Base-by-base conservation (phyloP, 768 basidiomycete species). In the Tylopilus cervinicoccineus region DNA sequence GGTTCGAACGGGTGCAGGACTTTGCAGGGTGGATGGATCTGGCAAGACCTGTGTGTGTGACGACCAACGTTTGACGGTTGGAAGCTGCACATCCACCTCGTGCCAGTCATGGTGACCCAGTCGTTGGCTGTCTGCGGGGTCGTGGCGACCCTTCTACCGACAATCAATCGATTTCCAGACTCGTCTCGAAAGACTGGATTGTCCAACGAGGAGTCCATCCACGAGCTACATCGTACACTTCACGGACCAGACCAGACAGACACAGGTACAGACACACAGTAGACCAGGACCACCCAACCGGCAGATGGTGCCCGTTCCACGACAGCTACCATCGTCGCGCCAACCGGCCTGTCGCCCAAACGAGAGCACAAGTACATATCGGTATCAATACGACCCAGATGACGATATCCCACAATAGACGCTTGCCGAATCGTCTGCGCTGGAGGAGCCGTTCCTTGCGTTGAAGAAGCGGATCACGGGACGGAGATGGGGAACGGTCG, bases 371-470 rank as follows among this genome's bases (percentile, higher is more conserved):
- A 5, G 67, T 72, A 22, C 86, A 80, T 1, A 81, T 69, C 0
- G 83, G 83, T 17, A 86, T 58, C 16, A 89, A 72, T 11, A 87
- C 68, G n/a, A 82, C 53, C 82, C 89, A 93, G 20, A 88, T 83
- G 14, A 84, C 81, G n/a, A 88, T 60, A 65, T 94, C 90, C 88
- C 91, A 93, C 14, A 84, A 65, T 32, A 95, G 69, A 26, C 93
- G 76, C 55, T 80, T 80, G 32, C 80, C 79, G 37, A 84, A 75
- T 56, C 92, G 79, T 38, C 77, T 75, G 46, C 79, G 79, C 68
- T 96, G 93, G 50, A 97, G 70, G 34, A 83, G 82, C 38, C 81
- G 74, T 67, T 97, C 93, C 70, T 97, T 97, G 52, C 88, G 76
- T 57, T 88, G 81, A 27, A 97, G 70, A 19, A 97, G 79, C 48